Conservation (phyloP, 2,329 filamentous ascomycete species). For the Alternaria burnsii region DNA sequence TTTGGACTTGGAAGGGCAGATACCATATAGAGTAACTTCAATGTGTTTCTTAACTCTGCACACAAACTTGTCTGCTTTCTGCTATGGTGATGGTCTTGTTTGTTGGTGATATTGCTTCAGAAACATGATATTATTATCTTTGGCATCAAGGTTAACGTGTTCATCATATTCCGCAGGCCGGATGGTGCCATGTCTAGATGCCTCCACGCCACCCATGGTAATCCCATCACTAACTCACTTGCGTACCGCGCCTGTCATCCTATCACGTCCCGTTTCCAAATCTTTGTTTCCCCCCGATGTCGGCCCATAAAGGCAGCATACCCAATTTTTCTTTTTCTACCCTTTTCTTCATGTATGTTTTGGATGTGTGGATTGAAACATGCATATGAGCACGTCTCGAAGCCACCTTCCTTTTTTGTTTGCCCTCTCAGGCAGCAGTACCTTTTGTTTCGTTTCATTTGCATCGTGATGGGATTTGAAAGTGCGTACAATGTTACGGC, state of each 20-base stretch:
- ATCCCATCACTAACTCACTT: background rate
- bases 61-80: background rate
- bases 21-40: conserved; percentile 13
- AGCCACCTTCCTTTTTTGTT: background rate
- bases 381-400: background rate
- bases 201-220: background rate
- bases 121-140: background rate
- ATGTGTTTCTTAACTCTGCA: conserved; percentile 4
- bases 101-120: background rate
- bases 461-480: background rate
- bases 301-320: background rate
- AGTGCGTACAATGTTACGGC: background rate
- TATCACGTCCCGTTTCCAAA: background rate
- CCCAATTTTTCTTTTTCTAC: background rate
- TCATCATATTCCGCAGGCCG: background rate
- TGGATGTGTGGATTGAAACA: background rate
- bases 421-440: background rate
- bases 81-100: background rate
- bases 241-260: background rate
- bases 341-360: background rate
- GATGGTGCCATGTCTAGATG: background rate
- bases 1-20: conserved; percentile 3
- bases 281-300: background rate
- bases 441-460: background rate
- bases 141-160: background rate